Base-by-base conservation (phyloP, 2,329 filamentous ascomycete genomes). In the Penicillium italicum region DNA sequence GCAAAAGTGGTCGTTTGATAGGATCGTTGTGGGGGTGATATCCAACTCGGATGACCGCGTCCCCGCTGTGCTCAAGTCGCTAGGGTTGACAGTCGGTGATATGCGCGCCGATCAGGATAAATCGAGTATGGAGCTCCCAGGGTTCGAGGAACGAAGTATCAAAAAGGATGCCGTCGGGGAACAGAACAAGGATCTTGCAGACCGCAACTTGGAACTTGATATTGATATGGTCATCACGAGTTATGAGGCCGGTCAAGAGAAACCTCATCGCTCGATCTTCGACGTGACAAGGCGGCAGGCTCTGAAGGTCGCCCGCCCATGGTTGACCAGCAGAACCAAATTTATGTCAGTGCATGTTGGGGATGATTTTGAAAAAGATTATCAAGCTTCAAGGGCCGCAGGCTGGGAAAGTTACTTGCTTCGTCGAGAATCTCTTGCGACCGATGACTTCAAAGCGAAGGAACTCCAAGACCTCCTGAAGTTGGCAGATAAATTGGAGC, bases 11-110 rank as follows among this genome's bases (percentile, higher is more conserved):
- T 50, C 58, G 7, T 74, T 74, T 50, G 67, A 74, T n/a, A 62
- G 67, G 7, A 57, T 78, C 3, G 33, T 76, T 22, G 61, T 77
- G 1, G 77, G 77, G 0, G 69, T 79, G 6, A 56, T 79, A 40
- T 78, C 77, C 4, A 79, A 79, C 56, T 77, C 77, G 11, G 77
- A 79, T 62, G 76, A 78, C 53, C 69, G 77, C 2, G 69, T 78
- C 20, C 66, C 71, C 4, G 64, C 59, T 11, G 72, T 79, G 8
- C 57, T 79, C 33, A 69, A 68, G 50, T 71, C 72, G 2, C 53
- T 79, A 49, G 75, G 74, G 0, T 41, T 78, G 10, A 58, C 55
- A 3, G 70, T 78, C 34, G 74, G 75, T 4, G 62, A 64, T 53
- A 59, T 65, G 11, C 66, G 71, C 44, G 71, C 67, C 16, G 68